Evolutionary conservation across 768 basidiomycete genomes (phyloP), one percentile per base, ranked within the genome.

Genomic region (Kwoniella sp.): DNA sequence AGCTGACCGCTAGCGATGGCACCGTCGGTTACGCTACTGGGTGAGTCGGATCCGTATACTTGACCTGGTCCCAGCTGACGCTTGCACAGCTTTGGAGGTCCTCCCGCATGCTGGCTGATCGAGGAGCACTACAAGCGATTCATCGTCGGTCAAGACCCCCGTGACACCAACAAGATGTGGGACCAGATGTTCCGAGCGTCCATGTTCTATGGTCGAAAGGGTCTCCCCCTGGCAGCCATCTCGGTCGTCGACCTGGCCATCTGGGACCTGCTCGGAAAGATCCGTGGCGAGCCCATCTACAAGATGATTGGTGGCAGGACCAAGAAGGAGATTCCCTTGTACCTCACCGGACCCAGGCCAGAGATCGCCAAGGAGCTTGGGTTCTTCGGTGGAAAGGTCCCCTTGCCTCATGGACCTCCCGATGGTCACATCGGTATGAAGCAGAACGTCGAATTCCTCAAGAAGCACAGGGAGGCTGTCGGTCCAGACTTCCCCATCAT

Each of bases 251-350:
- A 77, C 46, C 64, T 76, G 25, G 75, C 74, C 23, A 70, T 77
- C 45, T 76, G 76, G 75, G 76, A 76, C 48, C 63, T 77, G 1
- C 57, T 75, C 15, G 76, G 76, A 40, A 75, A 76, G 61, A 70
- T 77, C 53, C 68, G 76, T 27, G 60, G 60, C 15, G 75, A 77
- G 60, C 76, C 76, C 14, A 63, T 77, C 28, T 76, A 76, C 71
- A 76, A 75, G 66, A 73, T 76, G 72, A 77, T 77, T 39, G 76
- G 76, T 27, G 76, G 76, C 10, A 53, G 67, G 26, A 73, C 71
- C 41, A 76, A 76, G 66, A 70, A 73, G 48, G 68, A 70, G 36
- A 74, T 77, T 46, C 75, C 73, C 1, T 61, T 76, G 22, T 75
- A 77, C 63, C 59, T 74, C 39, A 77, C 76, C 5, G 76, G 76